Conservation (phyloP, 148 eudicot genomes). For the Pharnaceum exiguum region DNA sequence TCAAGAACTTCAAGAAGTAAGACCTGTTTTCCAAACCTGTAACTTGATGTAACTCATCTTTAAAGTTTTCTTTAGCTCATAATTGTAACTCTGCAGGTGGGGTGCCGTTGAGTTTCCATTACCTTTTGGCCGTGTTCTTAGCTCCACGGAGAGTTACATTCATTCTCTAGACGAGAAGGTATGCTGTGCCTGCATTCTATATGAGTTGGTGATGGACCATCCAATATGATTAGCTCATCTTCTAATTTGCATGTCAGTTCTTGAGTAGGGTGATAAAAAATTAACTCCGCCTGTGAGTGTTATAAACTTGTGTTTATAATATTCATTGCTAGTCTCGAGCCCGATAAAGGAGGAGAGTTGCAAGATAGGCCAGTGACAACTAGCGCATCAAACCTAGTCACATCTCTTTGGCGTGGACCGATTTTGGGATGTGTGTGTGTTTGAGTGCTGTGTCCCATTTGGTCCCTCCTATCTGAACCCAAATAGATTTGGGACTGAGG, state of each 20-base stretch:
- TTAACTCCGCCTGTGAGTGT: too few species aligned
- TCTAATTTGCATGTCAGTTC: not conserved
- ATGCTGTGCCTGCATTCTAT: not conserved
- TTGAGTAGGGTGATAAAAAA: not conserved
- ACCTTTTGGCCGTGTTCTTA: conserved; percentile 86
- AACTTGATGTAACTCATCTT: not conserved
- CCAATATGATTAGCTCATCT: not conserved
- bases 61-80: not conserved
- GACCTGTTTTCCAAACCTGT: not conserved
- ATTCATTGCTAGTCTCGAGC: too few species aligned
- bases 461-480: too few species aligned
- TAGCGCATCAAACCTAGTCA: too few species aligned
- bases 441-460: too few species aligned
- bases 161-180: conserved; percentile 82
- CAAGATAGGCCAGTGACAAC: too few species aligned
- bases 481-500: too few species aligned
- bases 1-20: conserved; percentile 76
- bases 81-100: conserved; percentile 43
- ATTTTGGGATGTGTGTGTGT: too few species aligned
- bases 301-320: too few species aligned
- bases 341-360: too few species aligned
- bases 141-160: conserved; percentile 72
- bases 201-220: not conserved
- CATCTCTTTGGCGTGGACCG: too few species aligned
- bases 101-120: conserved; percentile 76